phyloP scores from a whole-genome alignment of 2,329 filamentous ascomycete species.

The Pestalotiopsis sp. region DNA sequence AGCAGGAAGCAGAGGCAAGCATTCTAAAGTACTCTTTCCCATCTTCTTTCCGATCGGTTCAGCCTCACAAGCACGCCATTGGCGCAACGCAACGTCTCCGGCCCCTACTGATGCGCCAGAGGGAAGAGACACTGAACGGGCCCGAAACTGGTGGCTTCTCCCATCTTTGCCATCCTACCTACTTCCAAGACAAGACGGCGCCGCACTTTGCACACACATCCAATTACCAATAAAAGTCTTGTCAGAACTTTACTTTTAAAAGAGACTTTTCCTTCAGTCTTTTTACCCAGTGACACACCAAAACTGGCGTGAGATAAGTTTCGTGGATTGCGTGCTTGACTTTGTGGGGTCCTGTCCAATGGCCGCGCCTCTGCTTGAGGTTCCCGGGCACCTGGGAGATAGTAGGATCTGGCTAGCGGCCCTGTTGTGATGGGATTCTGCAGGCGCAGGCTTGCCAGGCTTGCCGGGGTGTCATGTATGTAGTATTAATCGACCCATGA shows the following conservation, averaged over 20 bases:
- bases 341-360: constrained; percentile 5
- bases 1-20: neutral
- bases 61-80: constrained; percentile 1
- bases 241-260: neutral
- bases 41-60: neutral
- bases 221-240: neutral
- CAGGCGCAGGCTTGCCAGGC: neutral
- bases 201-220: neutral
- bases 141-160: neutral
- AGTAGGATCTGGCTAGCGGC: neutral
- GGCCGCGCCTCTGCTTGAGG: neutral
- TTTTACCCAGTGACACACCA: constrained; percentile 1
- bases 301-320: neutral
- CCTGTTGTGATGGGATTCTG: neutral
- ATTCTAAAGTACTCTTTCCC: neutral
- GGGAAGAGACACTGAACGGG: neutral
- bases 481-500: neutral
- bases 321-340: constrained; percentile 3
- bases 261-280: neutral
- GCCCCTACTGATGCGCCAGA: neutral
- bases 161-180: neutral
- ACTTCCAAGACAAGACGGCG: neutral
- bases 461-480: neutral
- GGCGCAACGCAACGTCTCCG: neutral
- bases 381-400: neutral